Evolutionary conservation across 179 eudicot genomes (phyloP), one percentile per base, ranked within the genome.

Genomic region (Drosera spatulata): DNA sequence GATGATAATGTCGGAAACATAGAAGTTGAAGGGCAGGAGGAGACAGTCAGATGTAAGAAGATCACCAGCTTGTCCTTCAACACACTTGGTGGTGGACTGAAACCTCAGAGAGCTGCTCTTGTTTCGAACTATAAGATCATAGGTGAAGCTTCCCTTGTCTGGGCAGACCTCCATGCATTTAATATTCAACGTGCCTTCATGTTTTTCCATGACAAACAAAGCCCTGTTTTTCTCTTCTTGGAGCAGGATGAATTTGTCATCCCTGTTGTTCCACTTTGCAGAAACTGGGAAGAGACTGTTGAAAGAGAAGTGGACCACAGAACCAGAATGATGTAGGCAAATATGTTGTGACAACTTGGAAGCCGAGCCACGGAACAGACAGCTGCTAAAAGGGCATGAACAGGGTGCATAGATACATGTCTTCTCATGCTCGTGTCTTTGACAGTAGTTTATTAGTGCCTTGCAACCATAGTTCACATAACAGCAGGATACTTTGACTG

Each of bases 401-500:
- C 87, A 80, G 6, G n/a, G 85, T 38, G 75, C 82, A 43, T 65
- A 77, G 7, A 39, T 44, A 65, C 99, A 93, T 37, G 62, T 61
- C 44, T 66, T 69, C 54, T 86, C 95, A 53, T 93, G 99, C 50
- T 59, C 78, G 10, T 52, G 67, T 61, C 74, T 89, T 64, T 69
- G 64, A 65, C 62, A 69, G 69, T 86, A 91, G 48, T 47, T 76
- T 13, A 80, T 38, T 14, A 54, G 73, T 58, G 79, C 83, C 51
- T 39, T 67, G 81, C 97, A 93, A 4, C 99, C 99, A 56, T 79
- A 72, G 41, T 44, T 70, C 39, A 33, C 39, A 71, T 89, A 82
- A 57, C 61, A 60, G 66, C 99, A 93, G 45, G 77, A 55, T 22
- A 80, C 58, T 75, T 66, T 77, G 55, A 78, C 75, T 3, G 97